Evolutionary conservation across 306 rosid species (phyloP).

Genomic region (Inga oerstediana): DNA sequence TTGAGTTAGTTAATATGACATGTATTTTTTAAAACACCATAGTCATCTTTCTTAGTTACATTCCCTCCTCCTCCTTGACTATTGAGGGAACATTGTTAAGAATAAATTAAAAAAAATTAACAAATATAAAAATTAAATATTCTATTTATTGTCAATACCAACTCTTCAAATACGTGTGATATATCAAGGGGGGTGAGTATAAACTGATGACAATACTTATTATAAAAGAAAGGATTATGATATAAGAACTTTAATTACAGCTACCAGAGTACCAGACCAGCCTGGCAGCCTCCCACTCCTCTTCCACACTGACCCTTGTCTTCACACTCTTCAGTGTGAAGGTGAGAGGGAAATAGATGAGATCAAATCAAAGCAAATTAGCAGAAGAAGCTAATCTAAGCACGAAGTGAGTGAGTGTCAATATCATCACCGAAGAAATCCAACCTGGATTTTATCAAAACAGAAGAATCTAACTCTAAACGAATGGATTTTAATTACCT

Average conservation of each 20-base stretch:
- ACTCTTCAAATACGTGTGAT: too few relatives aligned
- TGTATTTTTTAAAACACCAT: too few relatives aligned
- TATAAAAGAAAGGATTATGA: not conserved
- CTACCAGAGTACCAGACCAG: too few relatives aligned
- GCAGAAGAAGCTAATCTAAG: not conserved
- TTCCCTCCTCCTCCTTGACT: too few relatives aligned
- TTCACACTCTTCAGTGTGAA: not conserved
- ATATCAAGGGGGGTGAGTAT: too few relatives aligned
- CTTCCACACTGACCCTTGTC: not conserved
- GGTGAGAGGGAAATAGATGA: not conserved
- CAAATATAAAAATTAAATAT: too few relatives aligned
- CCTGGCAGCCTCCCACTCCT: not conserved
- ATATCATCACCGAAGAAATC: not conserved
- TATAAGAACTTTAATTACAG: not conserved
- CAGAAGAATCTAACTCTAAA: not conserved
- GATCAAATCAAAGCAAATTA: not conserved
- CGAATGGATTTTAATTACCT: constrained; percentile 41
- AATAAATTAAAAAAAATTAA: too few relatives aligned
- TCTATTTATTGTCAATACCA: too few relatives aligned
- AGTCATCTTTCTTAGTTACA: too few relatives aligned
- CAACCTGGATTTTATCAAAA: not conserved
- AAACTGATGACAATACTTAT: not conserved
- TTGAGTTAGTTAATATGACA: too few relatives aligned
- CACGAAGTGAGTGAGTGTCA: not conserved
- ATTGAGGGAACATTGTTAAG: not conserved